Base-by-base conservation (phyloP, 768 basidiomycete species). In the Botryobasidium botryosum region DNA sequence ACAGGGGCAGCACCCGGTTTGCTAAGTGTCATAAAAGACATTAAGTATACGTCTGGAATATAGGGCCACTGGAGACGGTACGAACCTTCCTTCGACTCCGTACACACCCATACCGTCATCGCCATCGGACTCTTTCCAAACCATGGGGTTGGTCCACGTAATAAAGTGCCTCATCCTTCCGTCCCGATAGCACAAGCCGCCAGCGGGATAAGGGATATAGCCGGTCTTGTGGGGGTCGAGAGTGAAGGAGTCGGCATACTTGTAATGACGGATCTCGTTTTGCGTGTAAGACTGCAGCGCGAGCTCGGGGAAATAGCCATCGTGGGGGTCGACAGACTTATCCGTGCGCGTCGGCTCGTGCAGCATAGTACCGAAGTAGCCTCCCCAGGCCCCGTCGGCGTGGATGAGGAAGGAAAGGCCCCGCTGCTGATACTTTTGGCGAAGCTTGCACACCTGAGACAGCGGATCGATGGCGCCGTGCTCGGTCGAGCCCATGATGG, bases 351-450 rank as follows among this genome's bases (percentile, higher is more conserved):
- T n/a, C n/a, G n/a, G n/a, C n/a, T n/a, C n/a, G 17, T 15, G 7
- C 31, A 8, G 15, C 39, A 15, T 21, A 24, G 50, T 8, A 21
- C 59, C 53, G 45, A 68, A 70, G 52, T 69, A 70, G 4, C 62
- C 64, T 4, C 68, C 68, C 68, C 67, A 69, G 1, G 68, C 68
- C 4, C 62, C 68, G 46, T 70, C 67, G n/a, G 60, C 64, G 42
- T 68, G 68, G 4, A 69, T 47, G 17, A 67, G 24, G 50, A 69
- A 69, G 1, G 53, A 57, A 10, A 68, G 52, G 15, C 41, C 20
- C 15, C 20, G 7, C 10, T 7, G 12, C 12, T 43, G 12, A 26
- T 28, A 7, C 13, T 62, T 53, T 4, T 58, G 44, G 2, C 66
- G 61, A 2, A 68, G 44, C 0, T 52, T 43, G 24, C 68, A 29